phyloP scores from a whole-genome alignment of 2,329 filamentous ascomycete genomes.

The Cladobotryum mycophilum region DNA sequence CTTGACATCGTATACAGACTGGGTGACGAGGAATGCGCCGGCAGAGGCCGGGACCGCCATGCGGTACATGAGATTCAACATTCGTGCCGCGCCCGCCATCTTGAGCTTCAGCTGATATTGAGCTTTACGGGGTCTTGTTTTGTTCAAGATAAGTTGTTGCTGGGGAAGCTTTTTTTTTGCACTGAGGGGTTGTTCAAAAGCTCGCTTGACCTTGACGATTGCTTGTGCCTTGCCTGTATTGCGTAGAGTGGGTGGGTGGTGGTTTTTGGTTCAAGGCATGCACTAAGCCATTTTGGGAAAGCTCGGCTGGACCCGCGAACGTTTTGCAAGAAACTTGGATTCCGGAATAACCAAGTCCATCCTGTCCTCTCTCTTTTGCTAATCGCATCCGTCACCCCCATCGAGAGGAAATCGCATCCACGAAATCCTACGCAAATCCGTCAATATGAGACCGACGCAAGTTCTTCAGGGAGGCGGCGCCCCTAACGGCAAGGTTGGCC shows the following conservation, averaged over 20 bases:
- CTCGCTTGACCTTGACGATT: background rate
- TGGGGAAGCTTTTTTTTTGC: background rate
- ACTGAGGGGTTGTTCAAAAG: background rate
- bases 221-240: background rate
- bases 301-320: slow-evolving; percentile 25
- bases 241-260: background rate
- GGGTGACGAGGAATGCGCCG: slow-evolving; percentile 61
- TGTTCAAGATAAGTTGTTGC: background rate
- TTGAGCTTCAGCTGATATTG: slow-evolving; percentile 9
- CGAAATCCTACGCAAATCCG: slow-evolving; percentile 7
- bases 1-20: slow-evolving; percentile 93
- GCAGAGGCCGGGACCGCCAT: slow-evolving; percentile 68
- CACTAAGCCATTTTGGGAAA: slow-evolving; percentile 31
- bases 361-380: background rate
- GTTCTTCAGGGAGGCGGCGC: slow-evolving; percentile 28
- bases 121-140: background rate
- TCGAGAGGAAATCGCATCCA: slow-evolving; percentile 11
- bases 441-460: slow-evolving; percentile 38
- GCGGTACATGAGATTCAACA: slow-evolving; percentile 57
- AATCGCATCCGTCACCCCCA: slow-evolving; percentile 2
- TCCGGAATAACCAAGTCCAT: background rate
- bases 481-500: slow-evolving; percentile 26
- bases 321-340: slow-evolving; percentile 21
- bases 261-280: background rate
- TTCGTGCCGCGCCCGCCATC: slow-evolving; percentile 52